phyloP scores from a whole-genome alignment of 768 basidiomycete genomes.

The Naganishia kalamii region DNA sequence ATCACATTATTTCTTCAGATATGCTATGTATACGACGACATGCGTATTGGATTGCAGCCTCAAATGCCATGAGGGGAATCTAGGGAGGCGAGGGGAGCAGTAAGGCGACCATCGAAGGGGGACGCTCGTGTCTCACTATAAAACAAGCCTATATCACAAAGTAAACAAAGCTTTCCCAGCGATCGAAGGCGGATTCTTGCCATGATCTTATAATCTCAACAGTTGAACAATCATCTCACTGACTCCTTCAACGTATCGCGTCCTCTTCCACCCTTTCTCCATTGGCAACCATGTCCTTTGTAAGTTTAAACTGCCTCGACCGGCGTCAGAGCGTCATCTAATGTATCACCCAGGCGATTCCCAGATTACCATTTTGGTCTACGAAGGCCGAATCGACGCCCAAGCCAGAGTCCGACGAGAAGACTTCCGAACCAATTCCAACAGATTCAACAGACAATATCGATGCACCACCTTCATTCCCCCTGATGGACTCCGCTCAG shows the following conservation, averaged over 20 bases:
- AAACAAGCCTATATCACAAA: background rate
- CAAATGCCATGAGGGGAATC: too few species aligned
- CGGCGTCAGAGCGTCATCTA: too few species aligned
- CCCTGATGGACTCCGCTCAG: slow-evolving; percentile 44
- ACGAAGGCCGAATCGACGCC: background rate
- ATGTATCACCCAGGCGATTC: background rate
- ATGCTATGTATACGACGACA: too few species aligned
- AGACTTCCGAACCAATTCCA: background rate
- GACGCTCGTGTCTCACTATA: background rate
- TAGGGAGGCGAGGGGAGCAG: background rate
- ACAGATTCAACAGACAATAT: slow-evolving; percentile 36
- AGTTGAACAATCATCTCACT: too few species aligned
- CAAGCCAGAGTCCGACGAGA: background rate
- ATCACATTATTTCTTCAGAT: too few species aligned
- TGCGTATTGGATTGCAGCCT: too few species aligned
- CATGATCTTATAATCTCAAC: too few species aligned
- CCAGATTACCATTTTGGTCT: slow-evolving; percentile 5
- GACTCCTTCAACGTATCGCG: too few species aligned
- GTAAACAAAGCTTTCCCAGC: background rate
- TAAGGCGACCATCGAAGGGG: background rate
- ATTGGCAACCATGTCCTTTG: background rate
- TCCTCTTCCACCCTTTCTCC: background rate
- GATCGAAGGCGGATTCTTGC: too few species aligned
- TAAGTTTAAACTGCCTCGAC: too few species aligned
- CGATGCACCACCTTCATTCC: slow-evolving; percentile 44